Evolutionary conservation across 2,329 filamentous ascomycete species (phyloP).

Genomic region (Ascochyta fabae): DNA sequence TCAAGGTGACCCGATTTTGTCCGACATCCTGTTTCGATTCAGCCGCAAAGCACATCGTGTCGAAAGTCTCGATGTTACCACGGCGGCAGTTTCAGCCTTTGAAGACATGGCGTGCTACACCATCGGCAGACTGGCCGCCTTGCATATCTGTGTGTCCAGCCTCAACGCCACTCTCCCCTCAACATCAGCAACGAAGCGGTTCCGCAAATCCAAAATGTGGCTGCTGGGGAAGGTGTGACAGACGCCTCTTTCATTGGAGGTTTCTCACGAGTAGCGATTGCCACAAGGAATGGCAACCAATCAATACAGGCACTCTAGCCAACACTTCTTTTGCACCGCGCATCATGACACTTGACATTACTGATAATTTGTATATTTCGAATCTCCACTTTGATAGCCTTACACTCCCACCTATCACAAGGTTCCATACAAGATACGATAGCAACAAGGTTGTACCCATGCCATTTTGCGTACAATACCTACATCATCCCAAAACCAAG

Average conservation of each 20-base stretch:
- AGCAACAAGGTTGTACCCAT: no score
- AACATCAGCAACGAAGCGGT: conserved; percentile 1
- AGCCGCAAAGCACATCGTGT: neutral
- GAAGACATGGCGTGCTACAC: conserved; percentile 26
- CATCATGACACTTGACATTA: neutral
- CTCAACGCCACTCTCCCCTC: neutral
- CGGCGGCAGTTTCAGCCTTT: conserved; percentile 12
- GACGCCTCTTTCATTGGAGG: neutral
- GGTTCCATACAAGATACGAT: no score
- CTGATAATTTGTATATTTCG: neutral
- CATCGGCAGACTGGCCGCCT: conserved; percentile 2
- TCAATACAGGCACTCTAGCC: neutral
- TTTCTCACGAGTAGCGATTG: neutral
- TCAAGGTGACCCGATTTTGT: conserved; percentile 11
- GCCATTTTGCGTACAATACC: no score
- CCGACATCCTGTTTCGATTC: conserved; percentile 7
- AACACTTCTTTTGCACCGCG: neutral
- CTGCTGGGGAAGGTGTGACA: neutral
- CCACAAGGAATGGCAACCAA: neutral
- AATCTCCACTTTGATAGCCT: no score
- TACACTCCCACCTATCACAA: no score
- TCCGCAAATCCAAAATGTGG: conserved; percentile 2
- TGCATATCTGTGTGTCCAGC: neutral
- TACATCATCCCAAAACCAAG: neutral
- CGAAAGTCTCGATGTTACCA: neutral